Evolutionary conservation across 352 stramenopile species (phyloP), one percentile per base, ranked within the genome.

Genomic region (Phytopythium kandeliae): DNA sequence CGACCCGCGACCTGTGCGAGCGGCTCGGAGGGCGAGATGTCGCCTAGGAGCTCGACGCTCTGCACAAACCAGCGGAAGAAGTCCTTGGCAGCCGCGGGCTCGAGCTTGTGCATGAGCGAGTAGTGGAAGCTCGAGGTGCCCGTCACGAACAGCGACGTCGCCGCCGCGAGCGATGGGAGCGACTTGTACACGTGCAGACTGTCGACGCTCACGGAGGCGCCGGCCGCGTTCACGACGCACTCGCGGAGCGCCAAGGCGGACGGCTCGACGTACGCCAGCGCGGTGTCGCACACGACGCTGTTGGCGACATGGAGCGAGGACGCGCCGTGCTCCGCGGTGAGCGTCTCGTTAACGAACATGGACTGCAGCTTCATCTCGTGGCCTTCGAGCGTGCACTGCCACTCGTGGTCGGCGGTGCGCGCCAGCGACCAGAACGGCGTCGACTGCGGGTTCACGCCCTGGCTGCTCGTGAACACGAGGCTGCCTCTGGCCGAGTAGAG

Each of bases 291-390:
- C 35, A 83, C 54, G 4, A 75, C 55, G 34, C 70, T 69, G 46
- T 83, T 67, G 38, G 59, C 36, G 22, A 80, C 75, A 6, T 41
- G 33, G 3, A 86, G 49, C 2, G 47, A 65, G 3, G 58, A 73
- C 6, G 67, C 47, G 7, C 44, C 43, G 44, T 70, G 71, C 22
- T 71, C 67, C 7, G 60, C 65, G 22, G 79, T 71, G 15, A 84
- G 65, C 42, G 65, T 69, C 58, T 86, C 75, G 44, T 86, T 74
- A 17, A 80, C 65, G 50, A 73, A 86, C 13, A 83, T 63, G 7
- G 67, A 75, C 60, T 86, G 75, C 38, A 86, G 62, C 48, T 78
- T 77, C 48, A 84, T 57, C 51, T 86, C 74, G 51, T 84, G 74
- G n/a, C 66, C 57, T 12, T 78, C 46, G 12, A 75, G 34, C 17